Evolutionary conservation across 305 asterid species (phyloP).

Genomic region (Fraxinus floribunda): DNA sequence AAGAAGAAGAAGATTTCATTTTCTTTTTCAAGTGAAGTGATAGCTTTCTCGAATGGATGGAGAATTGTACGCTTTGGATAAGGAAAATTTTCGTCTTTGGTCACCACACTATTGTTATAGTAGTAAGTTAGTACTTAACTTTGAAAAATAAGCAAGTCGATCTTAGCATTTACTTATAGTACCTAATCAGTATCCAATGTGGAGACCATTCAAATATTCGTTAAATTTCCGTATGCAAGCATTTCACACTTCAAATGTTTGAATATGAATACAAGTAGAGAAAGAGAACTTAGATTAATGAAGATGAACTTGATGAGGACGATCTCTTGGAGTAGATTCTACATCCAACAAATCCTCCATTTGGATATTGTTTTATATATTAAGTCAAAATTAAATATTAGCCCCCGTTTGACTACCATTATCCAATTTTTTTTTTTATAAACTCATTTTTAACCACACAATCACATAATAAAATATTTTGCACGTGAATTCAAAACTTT

Average conservation of each 20-base stretch:
- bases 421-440: no score
- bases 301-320: no score
- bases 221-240: not conserved
- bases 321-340: no score
- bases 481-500: no score
- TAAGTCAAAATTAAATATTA: no score
- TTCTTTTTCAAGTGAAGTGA: not conserved
- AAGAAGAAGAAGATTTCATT: slow-evolving; percentile 22
- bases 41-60: not conserved
- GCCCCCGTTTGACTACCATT: no score
- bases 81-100: not conserved
- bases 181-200: not conserved
- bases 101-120: not conserved
- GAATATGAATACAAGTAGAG: not conserved
- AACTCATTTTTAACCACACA: no score
- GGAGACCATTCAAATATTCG: not conserved
- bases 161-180: not conserved
- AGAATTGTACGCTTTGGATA: not conserved
- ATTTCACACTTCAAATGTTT: not conserved
- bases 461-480: no score
- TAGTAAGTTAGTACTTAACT: not conserved
- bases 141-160: not conserved
- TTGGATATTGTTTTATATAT: no score
- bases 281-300: no score
- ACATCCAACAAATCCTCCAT: not conserved